Evolutionary conservation across 331 rosid genomes (phyloP), one percentile per base, ranked within the genome.

Genomic region (Prunus yedoensis): DNA sequence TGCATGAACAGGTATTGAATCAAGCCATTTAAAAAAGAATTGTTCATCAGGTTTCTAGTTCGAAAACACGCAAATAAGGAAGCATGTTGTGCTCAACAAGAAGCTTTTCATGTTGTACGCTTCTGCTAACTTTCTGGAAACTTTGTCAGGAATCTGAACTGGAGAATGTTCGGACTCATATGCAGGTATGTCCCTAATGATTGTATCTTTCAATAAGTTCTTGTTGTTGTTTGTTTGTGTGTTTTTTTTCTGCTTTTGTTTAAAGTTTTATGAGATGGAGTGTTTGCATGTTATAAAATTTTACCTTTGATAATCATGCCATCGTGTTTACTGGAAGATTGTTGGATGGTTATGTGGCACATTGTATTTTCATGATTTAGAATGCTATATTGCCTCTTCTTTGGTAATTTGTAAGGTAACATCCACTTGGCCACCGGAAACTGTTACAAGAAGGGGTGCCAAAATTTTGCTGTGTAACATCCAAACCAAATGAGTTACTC

Each of bases 161-260:
- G 83, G 98, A 91, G 83, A 86, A 85, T 49, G 74, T 94, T 78
- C 90, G 89, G 57, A 90, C 96, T 17, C 98, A 91, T 79, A 89
- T 90, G 96, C 98, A 88, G 96, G 98, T 94, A 87, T 70, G 58
- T 35, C 75, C 78, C 53, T 62, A 66, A 35, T 61, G 5, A 51
- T 51, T 51, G 10, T 20, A 52, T 51, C 59, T 41, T 46, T 10
- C 5, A 4, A 15, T n/a, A 56, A 3, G 1, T 3, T 35, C 41
- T 35, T 35, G 2, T 35, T 35, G 9, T 35, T 35, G 41, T 35
- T 4, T 35, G 41, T 6, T 28, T 32, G 38, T 32, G 8, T 35
- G 0, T 43, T 2, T 2, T 2, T 1, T 20, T 56, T 71, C 58
- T 70, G 8, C 70, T 68, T 66, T 23, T 85, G 21, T 69, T 21